Base-by-base conservation (phyloP, 2,329 filamentous ascomycete species). In the Metarhizium humberi region DNA sequence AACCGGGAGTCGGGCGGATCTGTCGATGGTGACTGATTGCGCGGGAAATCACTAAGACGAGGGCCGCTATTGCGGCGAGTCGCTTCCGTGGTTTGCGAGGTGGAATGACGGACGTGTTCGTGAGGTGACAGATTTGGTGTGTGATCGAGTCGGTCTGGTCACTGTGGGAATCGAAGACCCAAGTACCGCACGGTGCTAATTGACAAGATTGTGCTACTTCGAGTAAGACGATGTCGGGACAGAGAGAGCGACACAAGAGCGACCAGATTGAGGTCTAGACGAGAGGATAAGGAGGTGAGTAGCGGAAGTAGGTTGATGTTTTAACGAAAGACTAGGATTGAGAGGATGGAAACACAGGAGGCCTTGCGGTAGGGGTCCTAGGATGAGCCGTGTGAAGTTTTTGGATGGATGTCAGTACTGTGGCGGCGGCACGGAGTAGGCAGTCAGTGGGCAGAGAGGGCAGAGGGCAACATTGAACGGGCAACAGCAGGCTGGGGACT, bases 1-100 rank as follows among this genome's bases (percentile, higher is more conserved):
- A 58, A 57, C 67, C 67, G 65, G 68, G 70, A 73, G 71, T 67
- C 69, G 48, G 14, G 51, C 55, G 52, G 52, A 32, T 8, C 38
- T 20, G 11, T 18, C n/a, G 42, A 43, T 10, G 16, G n/a, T 18
- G 42, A 40, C 34, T 36, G 3, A 10, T 8, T 13, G 34, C 7
- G 13, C 34, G 13, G 13, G 34, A 40, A 40, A 40, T 7, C 5
- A 16, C 6, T 6, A 16, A 18, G 16, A 16, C 14, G 45, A 48
- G 11, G 18, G 30, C 18, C n/a, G 4, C 42, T 45, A 16, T 20
- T 13, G 18, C 18, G 42, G n/a, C 16, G 16, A 14, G 16, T 45
- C 42, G 42, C 16, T 45, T 45, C n/a, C 16, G 42, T 20, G 6
- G 16, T 8, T 45, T 6, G 11, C 11, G 18, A 18, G 42, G 42